These are phyloP conservation scores for Russula sp. DNA, from an alignment of 768 basidiomycete species.

Conservation along the genomic window DNA sequence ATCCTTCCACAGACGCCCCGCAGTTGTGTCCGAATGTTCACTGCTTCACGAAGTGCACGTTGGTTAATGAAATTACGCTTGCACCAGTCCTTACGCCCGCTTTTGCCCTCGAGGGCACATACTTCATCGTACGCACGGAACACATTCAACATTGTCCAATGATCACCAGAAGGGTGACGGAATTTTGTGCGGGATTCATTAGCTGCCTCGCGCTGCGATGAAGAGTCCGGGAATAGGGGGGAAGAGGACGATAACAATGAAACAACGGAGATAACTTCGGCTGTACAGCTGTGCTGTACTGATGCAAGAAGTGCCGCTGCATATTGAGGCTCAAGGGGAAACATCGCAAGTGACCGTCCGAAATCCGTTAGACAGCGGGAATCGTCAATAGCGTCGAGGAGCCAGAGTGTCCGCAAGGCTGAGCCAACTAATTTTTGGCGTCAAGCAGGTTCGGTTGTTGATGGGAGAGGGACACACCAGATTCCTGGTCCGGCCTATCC, in stretches of 20 bases:
- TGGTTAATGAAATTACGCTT: conserved; percentile 75
- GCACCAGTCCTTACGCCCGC: conserved; percentile 68
- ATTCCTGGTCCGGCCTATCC: conserved; percentile 72
- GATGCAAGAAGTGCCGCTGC: conserved; percentile 79
- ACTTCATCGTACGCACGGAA: conserved; percentile 74
- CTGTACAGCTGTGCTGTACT: conserved; percentile 58
- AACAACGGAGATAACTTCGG: conserved; percentile 78
- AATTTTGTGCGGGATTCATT: conserved; percentile 70
- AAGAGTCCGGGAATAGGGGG: conserved; percentile 71
- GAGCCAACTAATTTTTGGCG: conserved; percentile 39
- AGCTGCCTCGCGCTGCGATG: conserved; percentile 66
- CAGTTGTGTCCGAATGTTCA: conserved; percentile 76
- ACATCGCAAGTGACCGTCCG: conserved; percentile 80
- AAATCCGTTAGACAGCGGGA: conserved; percentile 57
- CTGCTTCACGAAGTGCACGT: conserved; percentile 69
- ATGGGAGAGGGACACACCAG: conserved; percentile 45
- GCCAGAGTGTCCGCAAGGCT: conserved; percentile 64
- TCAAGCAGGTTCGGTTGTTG: not conserved
- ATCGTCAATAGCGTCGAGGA: conserved; percentile 71
- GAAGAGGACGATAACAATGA: conserved; percentile 77
- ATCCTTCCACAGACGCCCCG: conserved; percentile 52
- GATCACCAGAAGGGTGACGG: conserved; percentile 79
- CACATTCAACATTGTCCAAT: conserved; percentile 84
- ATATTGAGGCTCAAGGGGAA: conserved; percentile 84
- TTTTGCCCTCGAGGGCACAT: conserved; percentile 39